phyloP scores from a whole-genome alignment of 1,284 basidiomycete genomes.

The Coniferiporia sulphurascens region DNA sequence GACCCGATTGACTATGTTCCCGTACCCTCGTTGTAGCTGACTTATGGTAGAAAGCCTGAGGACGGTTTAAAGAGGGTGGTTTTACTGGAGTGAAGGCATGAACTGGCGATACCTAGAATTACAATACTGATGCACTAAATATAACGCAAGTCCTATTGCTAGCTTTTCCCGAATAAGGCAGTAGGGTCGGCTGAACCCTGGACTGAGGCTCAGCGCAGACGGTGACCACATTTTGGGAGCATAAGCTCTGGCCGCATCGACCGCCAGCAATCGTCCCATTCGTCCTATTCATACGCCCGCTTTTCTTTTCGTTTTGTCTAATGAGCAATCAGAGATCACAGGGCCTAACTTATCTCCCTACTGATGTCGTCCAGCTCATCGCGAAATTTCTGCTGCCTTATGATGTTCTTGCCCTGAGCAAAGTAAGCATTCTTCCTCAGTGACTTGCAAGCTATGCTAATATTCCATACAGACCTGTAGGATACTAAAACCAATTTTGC shows the following conservation, averaged over 20 bases:
- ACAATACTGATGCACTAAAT: too few relatives aligned
- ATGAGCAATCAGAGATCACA: background rate
- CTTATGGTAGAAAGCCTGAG: too few relatives aligned
- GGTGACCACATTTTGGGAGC: background rate
- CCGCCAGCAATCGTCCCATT: background rate
- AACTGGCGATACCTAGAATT: too few relatives aligned
- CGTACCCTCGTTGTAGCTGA: too few relatives aligned
- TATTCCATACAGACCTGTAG: conserved; percentile 6
- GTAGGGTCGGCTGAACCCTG: too few relatives aligned
- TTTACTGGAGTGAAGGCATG: too few relatives aligned
- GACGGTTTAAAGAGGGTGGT: too few relatives aligned
- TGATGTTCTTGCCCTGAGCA: conserved; percentile 11
- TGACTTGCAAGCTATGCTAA: background rate
- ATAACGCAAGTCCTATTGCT: too few relatives aligned
- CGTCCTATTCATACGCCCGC: background rate
- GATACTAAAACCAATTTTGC: background rate
- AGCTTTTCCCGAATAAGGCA: too few relatives aligned
- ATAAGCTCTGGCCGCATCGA: background rate
- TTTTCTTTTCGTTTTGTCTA: background rate
- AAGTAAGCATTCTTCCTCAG: background rate
- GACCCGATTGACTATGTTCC: too few relatives aligned
- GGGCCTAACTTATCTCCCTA: conserved; percentile 5
- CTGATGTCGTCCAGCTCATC: conserved; percentile 11
- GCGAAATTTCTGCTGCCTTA: conserved; percentile 12
- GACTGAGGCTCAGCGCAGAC: too few relatives aligned